Evolutionary conservation across 2,329 filamentous ascomycete species (phyloP).

Genomic region (Neopestalotiopsis clavispora): DNA sequence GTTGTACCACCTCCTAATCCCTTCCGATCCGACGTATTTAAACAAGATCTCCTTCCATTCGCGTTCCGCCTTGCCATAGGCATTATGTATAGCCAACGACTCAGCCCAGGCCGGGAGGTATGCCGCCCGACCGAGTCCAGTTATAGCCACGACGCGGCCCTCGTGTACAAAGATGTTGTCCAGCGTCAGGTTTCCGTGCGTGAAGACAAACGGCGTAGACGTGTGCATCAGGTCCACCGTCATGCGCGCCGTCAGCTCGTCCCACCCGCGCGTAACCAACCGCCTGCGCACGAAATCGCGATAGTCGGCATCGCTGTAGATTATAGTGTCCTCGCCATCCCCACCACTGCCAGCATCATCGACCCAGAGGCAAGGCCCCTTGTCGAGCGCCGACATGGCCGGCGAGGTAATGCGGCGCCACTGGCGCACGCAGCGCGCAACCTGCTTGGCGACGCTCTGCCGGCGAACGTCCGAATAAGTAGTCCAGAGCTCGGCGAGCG

Average conservation of each 20-base stretch:
- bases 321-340: conserved; percentile 20
- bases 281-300: conserved; percentile 24
- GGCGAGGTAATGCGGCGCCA: conserved; percentile 28
- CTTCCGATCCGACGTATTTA: background rate
- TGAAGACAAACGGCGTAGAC: conserved; percentile 29
- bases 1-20: background rate
- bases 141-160: conserved; percentile 3
- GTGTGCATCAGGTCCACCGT: conserved; percentile 29
- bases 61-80: background rate
- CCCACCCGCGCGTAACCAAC: conserved; percentile 18
- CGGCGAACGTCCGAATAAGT: conserved; percentile 19
- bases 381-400: conserved; percentile 23
- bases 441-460: conserved; percentile 27
- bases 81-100: conserved; percentile 4
- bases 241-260: conserved; percentile 20
- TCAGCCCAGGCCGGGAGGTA: conserved; percentile 15
- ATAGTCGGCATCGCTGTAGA: conserved; percentile 24
- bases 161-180: conserved; percentile 27
- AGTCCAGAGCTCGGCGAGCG: conserved; percentile 34
- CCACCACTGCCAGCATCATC: conserved; percentile 25
- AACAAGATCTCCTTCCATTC: conserved; percentile 17
- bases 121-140: conserved; percentile 11
- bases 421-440: conserved; percentile 24
- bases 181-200: conserved; percentile 34
- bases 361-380: conserved; percentile 23